phyloP scores from a whole-genome alignment of 257 asterid genomes.

The Paulownia fortunei region DNA sequence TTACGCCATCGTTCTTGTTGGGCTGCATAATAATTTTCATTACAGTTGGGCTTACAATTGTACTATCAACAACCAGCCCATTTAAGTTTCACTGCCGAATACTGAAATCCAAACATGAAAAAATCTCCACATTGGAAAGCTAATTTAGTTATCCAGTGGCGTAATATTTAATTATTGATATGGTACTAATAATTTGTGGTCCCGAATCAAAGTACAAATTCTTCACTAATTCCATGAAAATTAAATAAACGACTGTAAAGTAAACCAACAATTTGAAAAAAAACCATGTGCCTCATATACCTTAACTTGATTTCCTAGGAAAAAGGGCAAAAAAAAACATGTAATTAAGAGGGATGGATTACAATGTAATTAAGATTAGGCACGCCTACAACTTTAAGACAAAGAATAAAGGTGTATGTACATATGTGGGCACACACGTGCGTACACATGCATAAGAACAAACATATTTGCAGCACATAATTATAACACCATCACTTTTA shows the following conservation, averaged over 20 bases:
- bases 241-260: not conserved
- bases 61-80: no score
- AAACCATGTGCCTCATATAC: not conserved
- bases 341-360: not conserved
- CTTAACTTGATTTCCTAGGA: not conserved
- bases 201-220: constrained; percentile 22
- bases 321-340: not conserved
- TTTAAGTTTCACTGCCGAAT: no score
- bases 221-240: not conserved
- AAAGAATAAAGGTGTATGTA: not conserved
- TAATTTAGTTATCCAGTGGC: no score
- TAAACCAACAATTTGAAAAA: not conserved
- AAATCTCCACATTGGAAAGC: no score
- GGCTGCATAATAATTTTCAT: no score
- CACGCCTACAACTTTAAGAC: constrained; percentile 35
- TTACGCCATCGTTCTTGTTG: no score
- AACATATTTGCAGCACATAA: not conserved
- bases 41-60: no score
- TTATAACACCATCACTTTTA: not conserved
- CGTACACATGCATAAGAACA: constrained; percentile 31
- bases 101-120: no score
- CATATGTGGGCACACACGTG: constrained; percentile 37
- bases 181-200: constrained; percentile 1
- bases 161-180: not conserved
- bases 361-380: constrained; percentile 25